These are phyloP conservation scores for Penicillium sp. DNA, from an alignment of 2,329 filamentous ascomycete species.

Conservation along the genomic window DNA sequence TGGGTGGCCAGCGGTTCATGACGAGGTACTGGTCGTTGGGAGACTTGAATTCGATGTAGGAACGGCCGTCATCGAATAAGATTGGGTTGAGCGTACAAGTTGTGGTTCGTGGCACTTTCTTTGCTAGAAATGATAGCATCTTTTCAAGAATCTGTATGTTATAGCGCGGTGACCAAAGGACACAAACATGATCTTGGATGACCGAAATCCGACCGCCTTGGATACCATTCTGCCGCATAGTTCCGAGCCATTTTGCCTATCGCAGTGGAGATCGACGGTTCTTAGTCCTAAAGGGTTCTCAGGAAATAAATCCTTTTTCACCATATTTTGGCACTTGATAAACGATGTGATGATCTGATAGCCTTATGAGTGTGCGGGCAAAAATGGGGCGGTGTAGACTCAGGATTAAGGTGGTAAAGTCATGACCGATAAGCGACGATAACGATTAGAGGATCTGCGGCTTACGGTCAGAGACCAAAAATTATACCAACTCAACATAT, in stretches of 20 bases:
- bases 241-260: no score
- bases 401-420: no score
- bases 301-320: no score
- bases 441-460: not conserved
- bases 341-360: no score
- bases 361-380: not conserved
- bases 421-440: not conserved
- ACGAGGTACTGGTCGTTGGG: slow-evolving; percentile 14
- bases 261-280: no score
- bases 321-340: no score
- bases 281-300: no score
- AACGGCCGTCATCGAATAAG: slow-evolving; percentile 8
- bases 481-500: not conserved
- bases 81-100: slow-evolving; percentile 5
- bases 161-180: not conserved
- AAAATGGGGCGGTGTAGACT: not conserved
- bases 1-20: slow-evolving; percentile 12
- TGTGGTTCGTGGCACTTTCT: not conserved
- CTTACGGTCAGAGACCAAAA: not conserved
- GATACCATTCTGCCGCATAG: no score
- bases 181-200: not conserved
- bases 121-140: slow-evolving; percentile 12
- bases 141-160: not conserved
- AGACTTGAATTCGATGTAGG: slow-evolving; percentile 8
- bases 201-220: no score